Evolutionary conservation across 306 rosid genomes (phyloP).

Genomic region (Hippophae gyantsensis): DNA sequence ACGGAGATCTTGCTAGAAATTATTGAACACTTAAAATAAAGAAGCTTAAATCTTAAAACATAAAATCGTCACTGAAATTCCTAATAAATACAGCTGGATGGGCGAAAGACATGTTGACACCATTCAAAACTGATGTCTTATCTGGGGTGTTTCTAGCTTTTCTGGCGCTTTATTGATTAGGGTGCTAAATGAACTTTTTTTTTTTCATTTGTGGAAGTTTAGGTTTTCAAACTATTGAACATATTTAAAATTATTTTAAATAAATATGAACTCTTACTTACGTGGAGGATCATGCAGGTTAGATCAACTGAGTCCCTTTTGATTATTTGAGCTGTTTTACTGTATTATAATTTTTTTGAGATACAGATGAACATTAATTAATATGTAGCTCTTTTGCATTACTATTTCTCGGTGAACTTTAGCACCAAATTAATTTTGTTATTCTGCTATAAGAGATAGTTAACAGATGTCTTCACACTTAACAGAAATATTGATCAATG

Average conservation of each 20-base stretch:
- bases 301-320: background rate
- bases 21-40: background rate
- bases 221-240: background rate
- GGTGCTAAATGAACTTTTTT: too few species aligned
- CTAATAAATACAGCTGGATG: background rate
- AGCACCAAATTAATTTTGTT: background rate
- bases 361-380: background rate
- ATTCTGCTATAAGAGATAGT: background rate
- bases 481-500: too few species aligned
- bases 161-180: too few species aligned
- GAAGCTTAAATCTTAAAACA: background rate
- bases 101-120: too few species aligned
- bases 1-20: too few species aligned
- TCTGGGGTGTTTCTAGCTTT: too few species aligned
- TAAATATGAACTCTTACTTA: background rate
- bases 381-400: background rate
- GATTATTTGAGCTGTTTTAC: background rate
- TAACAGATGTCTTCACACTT: background rate
- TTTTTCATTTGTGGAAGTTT: too few species aligned
- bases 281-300: background rate
- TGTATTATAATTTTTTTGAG: background rate
- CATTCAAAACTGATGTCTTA: too few species aligned
- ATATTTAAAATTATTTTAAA: too few species aligned
- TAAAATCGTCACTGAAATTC: background rate
- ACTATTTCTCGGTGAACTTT: background rate